Percentiles rank a stretch among this genome's conserved stretches.
phyloP scores from a whole-genome alignment of 192 early-diverging fungal genomes.

The Linnemannia elongata region DNA sequence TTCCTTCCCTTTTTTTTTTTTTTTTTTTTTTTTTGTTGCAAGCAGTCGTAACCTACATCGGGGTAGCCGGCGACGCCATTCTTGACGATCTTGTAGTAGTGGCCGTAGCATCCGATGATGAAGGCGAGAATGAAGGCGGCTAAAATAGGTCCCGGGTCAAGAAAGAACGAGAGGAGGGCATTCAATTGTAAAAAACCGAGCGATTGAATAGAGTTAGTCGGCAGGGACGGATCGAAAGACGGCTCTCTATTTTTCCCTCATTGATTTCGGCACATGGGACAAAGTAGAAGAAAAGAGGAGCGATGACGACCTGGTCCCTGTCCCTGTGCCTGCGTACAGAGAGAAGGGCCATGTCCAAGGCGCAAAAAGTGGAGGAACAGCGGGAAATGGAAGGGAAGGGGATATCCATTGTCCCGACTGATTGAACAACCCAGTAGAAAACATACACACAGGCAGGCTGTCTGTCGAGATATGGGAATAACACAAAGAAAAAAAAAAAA shows the following conservation, averaged over 20 bases:
- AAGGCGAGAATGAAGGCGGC: slow-evolving; percentile 80
- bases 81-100: slow-evolving; percentile 86
- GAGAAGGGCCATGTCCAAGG: not conserved
- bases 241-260: slow-evolving; percentile 3
- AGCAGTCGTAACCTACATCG: slow-evolving; percentile 54
- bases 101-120: slow-evolving; percentile 75
- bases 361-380: not conserved
- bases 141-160: slow-evolving; percentile 40
- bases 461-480: not conserved
- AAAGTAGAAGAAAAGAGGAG: not conserved
- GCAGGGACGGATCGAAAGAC: not conserved
- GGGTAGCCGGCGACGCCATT: slow-evolving; percentile 86
- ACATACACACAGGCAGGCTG: not conserved
- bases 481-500: not conserved
- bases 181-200: not conserved
- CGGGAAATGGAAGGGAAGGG: not conserved
- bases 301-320: not conserved
- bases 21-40: not conserved
- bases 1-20: not conserved
- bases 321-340: not conserved
- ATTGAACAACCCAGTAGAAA: not conserved
- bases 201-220: not conserved
- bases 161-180: not conserved
- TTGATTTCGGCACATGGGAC: not conserved
- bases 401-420: slow-evolving; percentile 4